Evolutionary conservation across 257 asterid genomes (phyloP).

Genomic region (Solanum lignicaule): DNA sequence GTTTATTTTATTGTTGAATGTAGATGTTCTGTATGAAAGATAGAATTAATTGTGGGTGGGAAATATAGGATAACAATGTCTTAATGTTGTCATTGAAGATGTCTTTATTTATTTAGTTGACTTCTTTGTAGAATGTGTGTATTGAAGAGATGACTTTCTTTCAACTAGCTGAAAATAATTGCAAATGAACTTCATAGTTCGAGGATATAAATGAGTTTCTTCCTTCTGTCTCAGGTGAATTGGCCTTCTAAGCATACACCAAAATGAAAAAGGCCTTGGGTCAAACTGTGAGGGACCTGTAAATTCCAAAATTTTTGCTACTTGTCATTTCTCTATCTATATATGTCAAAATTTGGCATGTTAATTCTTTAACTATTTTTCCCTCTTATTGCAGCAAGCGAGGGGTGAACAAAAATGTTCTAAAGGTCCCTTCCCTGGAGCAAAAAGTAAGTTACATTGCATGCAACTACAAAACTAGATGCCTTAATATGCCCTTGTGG

Average conservation of each 20-base stretch:
- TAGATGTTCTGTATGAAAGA: not conserved
- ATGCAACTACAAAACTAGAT: not conserved
- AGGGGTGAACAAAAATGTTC: slow-evolving; percentile 94
- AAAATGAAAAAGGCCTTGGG: slow-evolving; percentile 89
- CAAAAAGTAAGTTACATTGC: slow-evolving; percentile 47
- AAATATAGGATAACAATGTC: not conserved
- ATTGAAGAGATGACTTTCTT: not conserved
- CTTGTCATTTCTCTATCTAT: not conserved
- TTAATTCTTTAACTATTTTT: slow-evolving; percentile 4
- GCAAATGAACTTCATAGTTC: not conserved
- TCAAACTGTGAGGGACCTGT: slow-evolving; percentile 96
- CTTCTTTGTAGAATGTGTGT: not conserved
- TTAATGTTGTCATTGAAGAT: not conserved
- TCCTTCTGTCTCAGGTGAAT: not conserved
- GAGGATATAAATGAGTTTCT: not conserved
- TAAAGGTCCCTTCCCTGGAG: slow-evolving; percentile 85
- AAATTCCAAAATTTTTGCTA: slow-evolving; percentile 15
- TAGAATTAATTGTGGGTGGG: no score
- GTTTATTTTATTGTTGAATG: not conserved
- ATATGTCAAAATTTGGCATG: not conserved
- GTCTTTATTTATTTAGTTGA: not conserved
- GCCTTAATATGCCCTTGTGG: not conserved
- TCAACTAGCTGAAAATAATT: not conserved
- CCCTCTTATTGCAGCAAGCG: slow-evolving; percentile 68
- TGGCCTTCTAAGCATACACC: slow-evolving; percentile 19